A percentile compares a stretch with the other conserved stretches of the same genome.
These are phyloP conservation scores for Spiraea crenata DNA, from an alignment of 331 rosid genomes.

Conservation along the genomic window DNA sequence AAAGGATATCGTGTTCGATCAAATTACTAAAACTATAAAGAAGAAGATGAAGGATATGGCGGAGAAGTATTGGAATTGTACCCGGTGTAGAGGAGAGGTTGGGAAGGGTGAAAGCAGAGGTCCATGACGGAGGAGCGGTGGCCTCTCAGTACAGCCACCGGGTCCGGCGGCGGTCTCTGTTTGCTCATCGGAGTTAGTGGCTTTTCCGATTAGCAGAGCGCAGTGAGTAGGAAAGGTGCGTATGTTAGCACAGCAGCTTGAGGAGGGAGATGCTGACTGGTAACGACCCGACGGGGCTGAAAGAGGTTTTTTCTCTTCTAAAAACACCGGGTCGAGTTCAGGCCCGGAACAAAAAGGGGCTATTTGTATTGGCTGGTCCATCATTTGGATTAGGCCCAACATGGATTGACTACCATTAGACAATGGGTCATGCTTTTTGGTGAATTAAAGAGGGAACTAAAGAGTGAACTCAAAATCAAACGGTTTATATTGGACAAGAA, in stretches of 20 bases:
- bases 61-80: constrained; percentile 12
- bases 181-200: constrained; percentile 31
- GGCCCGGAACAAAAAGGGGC: not conserved
- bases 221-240: not conserved
- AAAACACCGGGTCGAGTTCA: not conserved
- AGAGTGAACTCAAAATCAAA: no score
- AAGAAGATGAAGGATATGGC: not conserved
- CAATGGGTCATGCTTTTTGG: no score
- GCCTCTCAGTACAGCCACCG: constrained; percentile 81
- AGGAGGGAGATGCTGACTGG: not conserved
- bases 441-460: no score
- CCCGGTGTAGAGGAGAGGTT: constrained; percentile 68
- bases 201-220: not conserved
- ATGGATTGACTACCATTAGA: not conserved
- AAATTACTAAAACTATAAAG: not conserved
- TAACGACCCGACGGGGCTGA: no score
- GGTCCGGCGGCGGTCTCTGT: constrained; percentile 76
- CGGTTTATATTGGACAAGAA: no score
- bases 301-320: not conserved
- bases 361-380: not conserved
- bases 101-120: constrained; percentile 60
- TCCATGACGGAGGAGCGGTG: constrained; percentile 88
- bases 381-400: not conserved
- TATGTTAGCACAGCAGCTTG: not conserved
- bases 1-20: not conserved